Evolutionary conservation across 2,329 filamentous ascomycete genomes (phyloP), one percentile per base, ranked within the genome.

Genomic region (Tolypocladium paradoxum): DNA sequence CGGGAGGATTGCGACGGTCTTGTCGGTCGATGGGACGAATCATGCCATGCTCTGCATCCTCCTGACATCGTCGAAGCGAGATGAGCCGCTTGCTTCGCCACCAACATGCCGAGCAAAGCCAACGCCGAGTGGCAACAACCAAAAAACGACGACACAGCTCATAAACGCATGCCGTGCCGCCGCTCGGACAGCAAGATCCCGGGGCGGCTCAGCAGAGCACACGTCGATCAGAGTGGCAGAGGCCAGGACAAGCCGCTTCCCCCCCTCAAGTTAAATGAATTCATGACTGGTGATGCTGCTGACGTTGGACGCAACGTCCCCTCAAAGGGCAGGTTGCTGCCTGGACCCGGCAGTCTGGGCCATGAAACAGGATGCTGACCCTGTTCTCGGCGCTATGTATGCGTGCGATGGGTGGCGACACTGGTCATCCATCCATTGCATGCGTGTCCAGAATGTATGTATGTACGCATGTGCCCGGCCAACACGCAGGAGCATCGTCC

Each of bases 261-360:
- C 34, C 34, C 34, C 31, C 40, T 47, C 27, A n/a, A 27, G 43
- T 12, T 27, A 20, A 6, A 46, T 48, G 47, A 48, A 48, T 48
- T 31, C 47, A 35, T 18, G 43, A 31, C 16, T 31, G 43, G 31
- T 35, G 31, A 49, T 35, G 20, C n/a, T 36, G 51, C 46, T 53
- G 51, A 45, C 51, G 45, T 49, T 45, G 51, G 51, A 52, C 54
- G 51, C 49, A 52, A 47, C 49, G 31, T 49, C 40, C 20, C 36
- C 52, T 52, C 49, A 34, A 53, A 38, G 48, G 51, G 51, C 49
- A 51, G 48, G 54, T 53, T 50, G 48, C 51, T 48, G 36, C 33
- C 47, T 40, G 38, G 34, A 43, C 54, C 54, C 54, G 54, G 54
- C 52, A 52, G 49, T 56, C 52, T 56, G 54, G 55, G 46, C 53